Conservation (phyloP, 768 basidiomycete species). For the Pholiota conissans region DNA sequence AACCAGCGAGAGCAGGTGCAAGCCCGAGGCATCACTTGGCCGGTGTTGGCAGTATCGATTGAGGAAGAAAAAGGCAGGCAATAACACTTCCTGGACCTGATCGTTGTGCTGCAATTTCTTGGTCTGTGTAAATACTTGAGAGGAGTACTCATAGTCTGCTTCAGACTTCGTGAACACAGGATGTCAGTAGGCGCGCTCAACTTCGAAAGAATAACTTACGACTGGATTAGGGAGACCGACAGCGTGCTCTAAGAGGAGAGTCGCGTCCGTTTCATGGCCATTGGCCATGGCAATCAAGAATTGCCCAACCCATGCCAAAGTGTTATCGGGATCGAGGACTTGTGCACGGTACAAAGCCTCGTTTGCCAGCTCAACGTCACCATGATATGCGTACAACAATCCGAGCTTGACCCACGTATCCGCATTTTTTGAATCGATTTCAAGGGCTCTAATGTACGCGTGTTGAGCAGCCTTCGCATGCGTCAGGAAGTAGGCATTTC, state of each 20-base stretch:
- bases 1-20: slow-evolving; percentile 83
- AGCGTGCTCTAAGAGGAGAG: slow-evolving; percentile 73
- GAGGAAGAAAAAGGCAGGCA: slow-evolving; percentile 81
- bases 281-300: slow-evolving; percentile 65
- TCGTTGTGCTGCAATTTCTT: slow-evolving; percentile 12
- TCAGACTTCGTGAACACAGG: slow-evolving; percentile 53
- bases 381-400: slow-evolving; percentile 77
- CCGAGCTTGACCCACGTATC: slow-evolving; percentile 86
- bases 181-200: neutral
- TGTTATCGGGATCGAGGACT: slow-evolving; percentile 87
- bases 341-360: slow-evolving; percentile 88
- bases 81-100: slow-evolving; percentile 45
- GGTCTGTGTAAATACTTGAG: slow-evolving; percentile 47
- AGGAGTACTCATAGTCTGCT: slow-evolving; percentile 78
- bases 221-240: slow-evolving; percentile 55
- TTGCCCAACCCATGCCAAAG: slow-evolving; percentile 90
- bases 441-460: slow-evolving; percentile 86
- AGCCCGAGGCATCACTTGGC: slow-evolving; percentile 69
- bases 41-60: slow-evolving; percentile 70
- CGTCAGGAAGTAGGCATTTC: slow-evolving; percentile 63
- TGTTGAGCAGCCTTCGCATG: slow-evolving; percentile 84
- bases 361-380: slow-evolving; percentile 80
- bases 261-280: slow-evolving; percentile 60
- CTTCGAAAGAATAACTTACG: slow-evolving; percentile 38
- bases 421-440: slow-evolving; percentile 83